Base-by-base conservation (phyloP, 768 basidiomycete species). In the Ramaria sp. region DNA sequence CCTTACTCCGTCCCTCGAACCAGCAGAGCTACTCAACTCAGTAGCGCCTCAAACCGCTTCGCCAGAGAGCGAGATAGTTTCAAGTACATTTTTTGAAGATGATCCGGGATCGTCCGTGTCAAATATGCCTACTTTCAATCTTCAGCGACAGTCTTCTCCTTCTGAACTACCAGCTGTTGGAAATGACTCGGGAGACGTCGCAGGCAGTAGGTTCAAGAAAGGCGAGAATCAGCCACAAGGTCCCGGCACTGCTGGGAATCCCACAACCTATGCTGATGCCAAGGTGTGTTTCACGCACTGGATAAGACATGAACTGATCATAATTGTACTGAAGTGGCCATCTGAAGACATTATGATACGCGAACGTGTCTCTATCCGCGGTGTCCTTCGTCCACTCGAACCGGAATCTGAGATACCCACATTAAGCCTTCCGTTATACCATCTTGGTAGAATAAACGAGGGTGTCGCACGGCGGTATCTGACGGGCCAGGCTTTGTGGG, bases 331-430 rank as follows among this genome's bases (percentile, higher is more conserved):
- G 51, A 27, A 17, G 15, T 57, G 31, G 27, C 69, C 70, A 6
- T 71, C 68, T 61, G 63, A 57, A 19, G 78, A 78, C 51, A 72
- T 76, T 38, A 96, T 98, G 84, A 89, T 98, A 54, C 81, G 95
- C 37, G 95, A 98, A 69, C 79, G 96, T 19, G 82, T 98, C 27
- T 85, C 87, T 1, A 88, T 83, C 0, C 78, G 77, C 10, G 96
- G 96, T 7, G 68, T 84, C n/a, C 73, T 91, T n/a, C 81, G 93
- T 17, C 76, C 87, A 0, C 71, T 99, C 37, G 94, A 97, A 61
- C 72, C 84, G 0, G 80, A 83, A 62, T 64, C 68, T 13, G 81
- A 88, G 50, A 73, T 97, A 0, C 70, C 72, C 13, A 88, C 83
- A 4, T 74, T 94, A 57, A 74, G 74, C 31, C 69, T 94, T 15